A percentile compares a stretch with the other conserved stretches of the same genome.
Evolutionary conservation across 139 green algal species (phyloP).

Genomic region (Chlorella sp.): DNA sequence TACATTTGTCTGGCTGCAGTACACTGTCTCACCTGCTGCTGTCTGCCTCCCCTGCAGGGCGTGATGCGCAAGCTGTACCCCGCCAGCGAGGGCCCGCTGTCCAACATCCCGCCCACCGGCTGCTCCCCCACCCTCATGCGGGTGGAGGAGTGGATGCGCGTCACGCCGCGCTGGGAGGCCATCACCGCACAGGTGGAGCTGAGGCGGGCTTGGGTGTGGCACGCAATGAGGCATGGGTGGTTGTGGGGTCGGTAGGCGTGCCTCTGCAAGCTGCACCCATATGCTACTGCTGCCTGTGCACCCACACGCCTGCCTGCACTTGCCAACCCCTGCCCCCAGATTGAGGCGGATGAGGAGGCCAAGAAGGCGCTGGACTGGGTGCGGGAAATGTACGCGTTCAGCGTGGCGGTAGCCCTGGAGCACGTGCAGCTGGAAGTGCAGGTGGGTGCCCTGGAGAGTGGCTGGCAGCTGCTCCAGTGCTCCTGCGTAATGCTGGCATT

Average conservation of each 20-base stretch:
- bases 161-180: conserved; percentile 4
- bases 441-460: no score
- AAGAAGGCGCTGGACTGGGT: conserved; percentile 77
- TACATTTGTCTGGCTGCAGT: neutral
- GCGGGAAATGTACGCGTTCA: conserved; percentile 92
- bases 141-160: conserved; percentile 31
- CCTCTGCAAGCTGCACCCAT: no score
- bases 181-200: conserved; percentile 23
- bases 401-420: conserved; percentile 49
- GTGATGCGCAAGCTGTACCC: conserved; percentile 66
- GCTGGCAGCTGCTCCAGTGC: no score
- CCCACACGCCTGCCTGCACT: neutral
- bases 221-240: no score
- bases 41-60: neutral
- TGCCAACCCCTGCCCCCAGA: conserved; percentile 18
- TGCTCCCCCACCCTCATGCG: conserved; percentile 57
- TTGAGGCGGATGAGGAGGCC: conserved; percentile 68
- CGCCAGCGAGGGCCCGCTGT: conserved; percentile 37
- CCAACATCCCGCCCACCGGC: conserved; percentile 54
- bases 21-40: neutral
- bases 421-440: conserved; percentile 52
- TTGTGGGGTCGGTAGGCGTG: no score
- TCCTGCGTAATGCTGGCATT: no score
- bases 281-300: no score
- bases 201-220: neutral